Percentiles rank a stretch among this genome's conserved stretches.
Evolutionary conservation across 2,329 filamentous ascomycete genomes (phyloP).

Genomic region (Penicillium sp.): DNA sequence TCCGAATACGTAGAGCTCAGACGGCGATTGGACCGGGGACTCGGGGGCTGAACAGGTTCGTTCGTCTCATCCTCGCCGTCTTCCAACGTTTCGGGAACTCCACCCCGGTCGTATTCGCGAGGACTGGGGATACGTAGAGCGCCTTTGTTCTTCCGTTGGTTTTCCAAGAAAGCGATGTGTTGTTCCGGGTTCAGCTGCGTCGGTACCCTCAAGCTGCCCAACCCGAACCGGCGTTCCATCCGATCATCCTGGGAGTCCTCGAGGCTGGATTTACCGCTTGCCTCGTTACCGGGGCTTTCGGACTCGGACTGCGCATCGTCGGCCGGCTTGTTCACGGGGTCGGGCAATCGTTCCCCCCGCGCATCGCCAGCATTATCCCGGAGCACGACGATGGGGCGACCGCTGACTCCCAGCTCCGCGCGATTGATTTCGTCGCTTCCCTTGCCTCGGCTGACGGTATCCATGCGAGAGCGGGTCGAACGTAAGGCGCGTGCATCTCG

Average conservation of each 20-base stretch:
- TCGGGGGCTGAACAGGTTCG: constrained; percentile 20
- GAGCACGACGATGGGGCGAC: constrained; percentile 39
- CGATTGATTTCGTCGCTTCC: constrained; percentile 35
- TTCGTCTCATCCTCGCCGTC: constrained; percentile 43
- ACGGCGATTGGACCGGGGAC: constrained; percentile 23
- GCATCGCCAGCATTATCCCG: constrained; percentile 34
- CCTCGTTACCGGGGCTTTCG: constrained; percentile 18
- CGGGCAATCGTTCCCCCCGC: constrained; percentile 19
- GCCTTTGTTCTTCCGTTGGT: constrained; percentile 72
- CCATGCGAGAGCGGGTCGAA: constrained; percentile 61
- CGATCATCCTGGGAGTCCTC: constrained; percentile 12
- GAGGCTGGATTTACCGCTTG: constrained; percentile 19
- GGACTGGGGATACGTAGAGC: constrained; percentile 88
- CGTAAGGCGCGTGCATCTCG: constrained; percentile 68
- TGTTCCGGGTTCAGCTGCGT: constrained; percentile 63
- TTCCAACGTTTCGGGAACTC: constrained; percentile 63
- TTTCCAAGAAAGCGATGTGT: constrained; percentile 84
- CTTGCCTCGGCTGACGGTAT: constrained; percentile 48
- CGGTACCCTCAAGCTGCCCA: constrained; percentile 54
- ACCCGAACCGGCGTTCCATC: constrained; percentile 46
- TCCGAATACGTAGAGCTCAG: constrained; percentile 18
- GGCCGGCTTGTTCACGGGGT: constrained; percentile 18
- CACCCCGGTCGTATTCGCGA: constrained; percentile 80
- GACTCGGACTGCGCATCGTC: constrained; percentile 27
- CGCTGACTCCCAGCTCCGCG: constrained; percentile 40